phyloP scores from a whole-genome alignment of 2,329 filamentous ascomycete genomes.

The Xylaria digitata region DNA sequence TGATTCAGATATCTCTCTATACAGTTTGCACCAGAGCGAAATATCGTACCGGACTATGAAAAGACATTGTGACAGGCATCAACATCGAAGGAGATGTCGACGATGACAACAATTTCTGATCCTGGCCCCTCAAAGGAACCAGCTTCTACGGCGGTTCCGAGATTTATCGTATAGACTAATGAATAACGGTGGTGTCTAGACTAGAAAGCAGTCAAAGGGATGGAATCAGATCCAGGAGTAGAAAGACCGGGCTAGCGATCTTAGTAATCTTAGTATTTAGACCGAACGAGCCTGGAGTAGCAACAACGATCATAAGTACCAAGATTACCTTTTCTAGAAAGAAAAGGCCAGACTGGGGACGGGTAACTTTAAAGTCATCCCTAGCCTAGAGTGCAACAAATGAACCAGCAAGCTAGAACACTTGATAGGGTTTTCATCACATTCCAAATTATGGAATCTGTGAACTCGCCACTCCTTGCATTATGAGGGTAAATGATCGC shows the following conservation, averaged over 20 bases:
- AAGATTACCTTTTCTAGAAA: neutral
- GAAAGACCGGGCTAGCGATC: neutral
- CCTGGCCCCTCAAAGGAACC: neutral
- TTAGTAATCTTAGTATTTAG: neutral
- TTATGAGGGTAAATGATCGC: slow-evolving; percentile 10
- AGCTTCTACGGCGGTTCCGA: neutral
- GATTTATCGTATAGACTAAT: neutral
- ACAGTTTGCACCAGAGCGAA: neutral
- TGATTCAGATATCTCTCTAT: no score
- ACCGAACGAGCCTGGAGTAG: neutral
- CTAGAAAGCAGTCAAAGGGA: slow-evolving; percentile 6
- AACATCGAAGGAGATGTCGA: neutral
- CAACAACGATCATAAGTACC: neutral
- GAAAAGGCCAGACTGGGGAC: neutral
- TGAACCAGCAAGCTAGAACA: neutral
- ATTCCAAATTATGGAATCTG: neutral
- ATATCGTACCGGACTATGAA: neutral
- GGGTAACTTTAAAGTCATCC: neutral
- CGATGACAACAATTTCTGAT: neutral
- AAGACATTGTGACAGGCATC: neutral
- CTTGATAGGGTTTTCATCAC: neutral
- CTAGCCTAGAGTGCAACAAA: neutral
- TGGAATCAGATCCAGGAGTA: neutral
- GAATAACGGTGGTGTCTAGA: neutral
- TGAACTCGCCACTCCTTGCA: slow-evolving; percentile 2